A percentile compares a stretch with the other conserved stretches of the same genome.
These are phyloP conservation scores for Chlamydomonas schloesseri DNA, from an alignment of 139 green algal genomes.

Conservation along the genomic window DNA sequence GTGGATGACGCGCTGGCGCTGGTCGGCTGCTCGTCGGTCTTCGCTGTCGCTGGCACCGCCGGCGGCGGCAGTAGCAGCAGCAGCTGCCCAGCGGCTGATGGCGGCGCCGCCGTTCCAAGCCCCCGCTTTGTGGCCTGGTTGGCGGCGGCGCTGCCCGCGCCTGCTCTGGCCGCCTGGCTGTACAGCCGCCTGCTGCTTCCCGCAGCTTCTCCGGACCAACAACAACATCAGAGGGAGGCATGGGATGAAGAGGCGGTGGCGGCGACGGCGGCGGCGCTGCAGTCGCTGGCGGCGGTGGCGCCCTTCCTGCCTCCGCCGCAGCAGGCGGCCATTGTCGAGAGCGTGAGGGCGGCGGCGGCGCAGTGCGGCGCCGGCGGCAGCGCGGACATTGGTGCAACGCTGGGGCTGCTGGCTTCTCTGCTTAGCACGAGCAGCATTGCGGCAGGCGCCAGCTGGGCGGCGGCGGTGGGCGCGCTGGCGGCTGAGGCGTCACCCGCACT, in stretches of 20 bases:
- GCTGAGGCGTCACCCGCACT: too few species aligned
- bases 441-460: too few species aligned
- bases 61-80: not conserved
- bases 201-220: not conserved
- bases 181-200: not conserved
- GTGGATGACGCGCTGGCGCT: constrained; percentile 19
- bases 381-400: not conserved
- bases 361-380: not conserved
- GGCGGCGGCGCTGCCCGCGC: not conserved
- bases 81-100: not conserved
- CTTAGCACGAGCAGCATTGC: too few species aligned
- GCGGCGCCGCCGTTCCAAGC: not conserved
- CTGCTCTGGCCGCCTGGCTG: not conserved
- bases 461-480: too few species aligned
- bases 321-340: not conserved
- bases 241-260: too few species aligned
- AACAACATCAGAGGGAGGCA: too few species aligned
- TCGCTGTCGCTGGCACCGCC: not conserved
- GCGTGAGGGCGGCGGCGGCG: not conserved
- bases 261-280: not conserved
- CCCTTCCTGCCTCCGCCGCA: not conserved
- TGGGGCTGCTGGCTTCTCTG: too few species aligned
- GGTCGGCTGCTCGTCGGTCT: not conserved
- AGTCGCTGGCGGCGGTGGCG: constrained; percentile 11
- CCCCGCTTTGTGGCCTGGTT: not conserved